Conservation (phyloP, 495 filamentous ascomycete species). For the Bathelium albidoporum region DNA sequence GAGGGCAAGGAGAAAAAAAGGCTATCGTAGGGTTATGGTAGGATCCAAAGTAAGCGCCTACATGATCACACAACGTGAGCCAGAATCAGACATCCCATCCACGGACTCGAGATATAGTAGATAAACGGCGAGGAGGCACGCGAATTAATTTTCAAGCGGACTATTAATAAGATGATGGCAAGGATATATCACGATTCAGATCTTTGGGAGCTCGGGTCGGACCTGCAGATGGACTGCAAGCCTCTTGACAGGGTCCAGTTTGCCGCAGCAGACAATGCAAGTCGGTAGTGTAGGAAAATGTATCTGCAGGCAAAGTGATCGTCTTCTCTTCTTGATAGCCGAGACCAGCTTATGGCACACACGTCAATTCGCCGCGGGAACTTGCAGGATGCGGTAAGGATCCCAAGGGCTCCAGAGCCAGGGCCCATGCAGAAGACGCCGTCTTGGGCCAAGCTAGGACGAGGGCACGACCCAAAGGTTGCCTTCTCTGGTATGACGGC, state of each 20-base stretch:
- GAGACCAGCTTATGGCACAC: not conserved
- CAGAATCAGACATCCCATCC: not conserved
- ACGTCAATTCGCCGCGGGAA: not conserved
- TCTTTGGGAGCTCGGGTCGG: not conserved
- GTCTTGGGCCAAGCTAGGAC: not conserved
- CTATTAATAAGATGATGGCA: not conserved
- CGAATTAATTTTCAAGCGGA: not conserved
- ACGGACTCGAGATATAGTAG: not conserved
- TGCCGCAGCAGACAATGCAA: not conserved
- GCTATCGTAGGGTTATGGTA: not conserved
- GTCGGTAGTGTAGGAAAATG: not conserved
- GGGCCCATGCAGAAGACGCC: not conserved
- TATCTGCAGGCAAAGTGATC: conserved; percentile 1
- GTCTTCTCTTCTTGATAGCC: not conserved
- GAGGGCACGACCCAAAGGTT: not conserved
- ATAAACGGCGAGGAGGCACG: not conserved
- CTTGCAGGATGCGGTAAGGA: not conserved
- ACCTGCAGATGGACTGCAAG: not conserved
- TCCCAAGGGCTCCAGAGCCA: not conserved
- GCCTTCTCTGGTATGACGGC: not conserved
- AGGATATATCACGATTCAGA: not conserved
- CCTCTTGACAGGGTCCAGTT: not conserved
- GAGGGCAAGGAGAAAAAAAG: not conserved
- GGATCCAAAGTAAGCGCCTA: not conserved
- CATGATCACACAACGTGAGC: not conserved